Evolutionary conservation across 2,329 filamentous ascomycete species (phyloP), one percentile per base, ranked within the genome.

Genomic region (Orbilia blumenaviensis): DNA sequence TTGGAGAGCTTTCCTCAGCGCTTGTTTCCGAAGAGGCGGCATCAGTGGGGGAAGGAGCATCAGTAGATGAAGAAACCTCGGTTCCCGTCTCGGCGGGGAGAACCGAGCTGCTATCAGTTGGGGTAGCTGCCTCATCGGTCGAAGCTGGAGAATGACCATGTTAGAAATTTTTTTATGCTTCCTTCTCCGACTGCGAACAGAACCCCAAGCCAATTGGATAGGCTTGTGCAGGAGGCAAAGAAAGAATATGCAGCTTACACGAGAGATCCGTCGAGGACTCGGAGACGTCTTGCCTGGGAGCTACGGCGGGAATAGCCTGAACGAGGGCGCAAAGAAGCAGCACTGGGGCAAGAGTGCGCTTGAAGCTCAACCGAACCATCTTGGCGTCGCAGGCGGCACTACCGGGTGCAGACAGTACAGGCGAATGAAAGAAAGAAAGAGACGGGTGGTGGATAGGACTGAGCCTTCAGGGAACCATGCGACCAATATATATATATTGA

Each of bases 301-400:
- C 41, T 1, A 76, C 18, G 29, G 72, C 72, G 6, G 72, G 72
- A 56, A 69, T 42, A 10, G 72, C 72, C 72, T 76, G 72, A 38
- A 76, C 72, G 9, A 54, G 48, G 32, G 64, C 72, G 58, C 66
- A 67, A 64, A 76, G 48, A 34, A 76, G 72, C 58, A 76, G 72
- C 48, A 76, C 63, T 50, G 72, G 56, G 34, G 64, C 72, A 18
- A 76, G 23, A 58, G 72, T 64, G 64, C 72, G 64, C 48, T 64
- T 61, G 60, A 69, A 48, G 64, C 48, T 76, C 60, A 69, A 44
- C 41, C 72, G 72, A 27, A 76, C 72, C 72, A 76, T 76, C 32
- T 64, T 76, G 58, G 56, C 38, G 62, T 68, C 68, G 64, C 6
- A 32, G 41, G 44, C 36, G 34, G 48, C 32, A 27, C 58, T 62